A percentile compares a stretch with the other conserved stretches of the same genome.
These are phyloP conservation scores for Hypoxylon lenormandii DNA, from an alignment of 495 filamentous ascomycete species.

Conservation along the genomic window DNA sequence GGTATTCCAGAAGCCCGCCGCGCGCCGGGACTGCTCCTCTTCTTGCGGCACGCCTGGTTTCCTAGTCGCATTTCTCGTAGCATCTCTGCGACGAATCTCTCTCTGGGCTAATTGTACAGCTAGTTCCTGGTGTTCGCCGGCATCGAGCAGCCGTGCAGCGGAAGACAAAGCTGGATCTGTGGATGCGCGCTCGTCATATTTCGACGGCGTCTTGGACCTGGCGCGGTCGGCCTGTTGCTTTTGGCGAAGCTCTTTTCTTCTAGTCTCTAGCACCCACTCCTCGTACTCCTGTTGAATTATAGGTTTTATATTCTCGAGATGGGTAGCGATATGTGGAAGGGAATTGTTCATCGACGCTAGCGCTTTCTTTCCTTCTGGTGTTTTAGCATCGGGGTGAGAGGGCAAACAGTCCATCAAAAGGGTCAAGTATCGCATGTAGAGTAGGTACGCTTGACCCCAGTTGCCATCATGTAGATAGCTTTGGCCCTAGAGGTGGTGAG, in stretches of 20 bases:
- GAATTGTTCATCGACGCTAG: constrained; percentile 44
- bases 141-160: constrained; percentile 68
- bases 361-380: constrained; percentile 49
- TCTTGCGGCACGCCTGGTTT: constrained; percentile 66
- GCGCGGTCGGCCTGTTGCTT: constrained; percentile 23
- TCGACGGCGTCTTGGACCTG: constrained; percentile 15
- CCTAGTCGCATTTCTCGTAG: constrained; percentile 66
- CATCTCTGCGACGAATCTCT: constrained; percentile 77
- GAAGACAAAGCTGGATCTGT: constrained; percentile 62
- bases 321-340: constrained; percentile 55
- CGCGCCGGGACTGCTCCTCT: constrained; percentile 68
- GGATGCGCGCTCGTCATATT: constrained; percentile 56
- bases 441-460: constrained; percentile 84
- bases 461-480: constrained; percentile 89
- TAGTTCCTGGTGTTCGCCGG: constrained; percentile 76
- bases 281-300: constrained; percentile 53
- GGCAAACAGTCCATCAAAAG: constrained; percentile 73
- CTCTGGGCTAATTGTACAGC: constrained; percentile 80
- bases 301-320: constrained; percentile 68
- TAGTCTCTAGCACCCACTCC: constrained; percentile 45
- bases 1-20: constrained; percentile 73
- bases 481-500: constrained; percentile 46
- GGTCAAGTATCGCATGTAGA: constrained; percentile 83
- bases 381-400: constrained; percentile 75
- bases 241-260: constrained; percentile 22